Evolutionary conservation across 257 asterid genomes (phyloP).

Genomic region (Solanum bulbocastanum): DNA sequence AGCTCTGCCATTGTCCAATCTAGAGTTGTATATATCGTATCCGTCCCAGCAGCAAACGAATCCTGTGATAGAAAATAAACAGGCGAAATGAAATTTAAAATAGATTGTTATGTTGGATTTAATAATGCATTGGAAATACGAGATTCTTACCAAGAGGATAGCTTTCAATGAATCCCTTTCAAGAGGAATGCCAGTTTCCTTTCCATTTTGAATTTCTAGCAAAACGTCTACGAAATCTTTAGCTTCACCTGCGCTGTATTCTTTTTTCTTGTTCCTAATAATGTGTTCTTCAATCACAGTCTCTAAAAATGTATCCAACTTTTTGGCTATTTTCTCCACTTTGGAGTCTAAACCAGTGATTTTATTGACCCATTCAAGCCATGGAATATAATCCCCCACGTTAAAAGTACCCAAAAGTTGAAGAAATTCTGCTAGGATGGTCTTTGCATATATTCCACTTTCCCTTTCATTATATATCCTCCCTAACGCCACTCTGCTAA

Average conservation of each 20-base stretch:
- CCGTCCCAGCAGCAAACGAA: not conserved
- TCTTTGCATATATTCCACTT: not conserved
- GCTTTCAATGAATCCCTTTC: not conserved
- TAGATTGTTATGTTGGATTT: not conserved
- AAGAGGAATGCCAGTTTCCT: not conserved
- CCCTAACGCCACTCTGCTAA: not conserved
- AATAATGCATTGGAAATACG: not conserved
- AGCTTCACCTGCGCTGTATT: not conserved
- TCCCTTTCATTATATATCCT: not conserved
- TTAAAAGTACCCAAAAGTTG: not conserved
- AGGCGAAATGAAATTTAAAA: not conserved
- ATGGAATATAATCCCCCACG: not conserved
- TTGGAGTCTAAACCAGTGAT: not conserved
- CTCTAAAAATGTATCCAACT: not conserved
- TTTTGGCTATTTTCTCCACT: not conserved
- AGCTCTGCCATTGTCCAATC: constrained; percentile 43
- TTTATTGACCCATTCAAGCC: constrained; percentile 1
- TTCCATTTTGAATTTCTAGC: not conserved
- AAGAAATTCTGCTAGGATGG: not conserved
- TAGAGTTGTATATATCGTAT: not conserved
- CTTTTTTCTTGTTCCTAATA: not conserved
- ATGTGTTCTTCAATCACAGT: not conserved
- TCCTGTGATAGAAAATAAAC: not conserved
- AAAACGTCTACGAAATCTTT: constrained; percentile 4
- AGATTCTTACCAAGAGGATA: not conserved